Evolutionary conservation across 2,329 filamentous ascomycete genomes (phyloP), one percentile per base, ranked within the genome.

Genomic region (Phaeomoniella chlamydospora): DNA sequence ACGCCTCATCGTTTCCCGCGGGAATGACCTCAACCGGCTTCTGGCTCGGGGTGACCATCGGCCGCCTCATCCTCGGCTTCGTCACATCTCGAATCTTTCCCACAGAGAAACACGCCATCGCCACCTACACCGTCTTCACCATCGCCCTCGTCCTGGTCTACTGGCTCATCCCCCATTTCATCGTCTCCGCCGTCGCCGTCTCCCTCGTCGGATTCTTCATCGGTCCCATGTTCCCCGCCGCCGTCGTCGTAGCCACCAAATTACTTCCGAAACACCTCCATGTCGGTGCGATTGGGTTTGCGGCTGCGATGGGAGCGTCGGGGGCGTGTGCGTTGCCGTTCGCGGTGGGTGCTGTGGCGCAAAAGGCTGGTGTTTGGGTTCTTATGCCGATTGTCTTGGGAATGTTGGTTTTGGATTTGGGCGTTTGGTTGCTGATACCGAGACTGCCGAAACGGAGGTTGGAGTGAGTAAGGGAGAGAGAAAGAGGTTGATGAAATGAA

Each of bases 11-110:
- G 0, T 88, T 90, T 49, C 67, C 75, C 2, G 77, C 79, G 19
- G 84, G 84, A 2, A 73, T 90, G 59, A 75, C 74, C 0, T 77
- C 76, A 0, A 88, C 82, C 0, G 77, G 82, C 0, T 92, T 88
- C 58, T 93, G 85, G 85, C 68, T 84, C 31, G 85, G 84, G 0
- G 67, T 92, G 43, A 87, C 83, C 0, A 54, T 84, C 0, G 84
- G 85, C 0, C 65, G 85, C 2, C 61, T 90, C 2, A 53, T 77
- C 0, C 57, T 92, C 12, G 82, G 82, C 0, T 90, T 92, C 45
- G 62, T 87, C 3, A 92, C 84, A 1, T 76, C 77, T 2, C 45
- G 51, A 5, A 38, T 59, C 3, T 62, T 68, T 4, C 60, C 81
- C 14, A 83, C 83, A 0, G 84, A 88, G 58, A 83, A 79, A 51